Evolutionary conservation across 169 alveolate species (phyloP), one percentile per base, ranked within the genome.

Genomic region (Plasmodium vinckei): DNA sequence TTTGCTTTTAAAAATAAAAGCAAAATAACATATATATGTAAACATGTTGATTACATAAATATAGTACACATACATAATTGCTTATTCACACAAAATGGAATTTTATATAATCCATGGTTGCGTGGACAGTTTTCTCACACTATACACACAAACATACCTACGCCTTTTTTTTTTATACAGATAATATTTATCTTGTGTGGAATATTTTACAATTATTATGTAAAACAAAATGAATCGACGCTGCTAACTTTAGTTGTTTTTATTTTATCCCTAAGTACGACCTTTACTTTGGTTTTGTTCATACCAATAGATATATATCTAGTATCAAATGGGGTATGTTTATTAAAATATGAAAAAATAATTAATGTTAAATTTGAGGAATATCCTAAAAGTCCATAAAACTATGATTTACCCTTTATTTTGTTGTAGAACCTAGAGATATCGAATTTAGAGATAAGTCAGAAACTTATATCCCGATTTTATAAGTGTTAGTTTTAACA

Each of bases 251-350:
- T 70, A 21, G 70, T 70, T n/a, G 54, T 79, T 19, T 79, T 79
- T 79, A 59, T 79, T 65, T 57, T 79, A 21, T 64, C 89, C 33
- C 53, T 79, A 21, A 79, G 89, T 21, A 53, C 89, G 39, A 65
- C 82, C 42, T 79, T 79, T 46, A 67, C 56, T 47, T 49, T 79
- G n/a, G 82, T 79, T 49, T 33, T 79, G 73, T 79, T 79, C 47
- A 79, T 79, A 47, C 89, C 89, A 1, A 59, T 79, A 23, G 89
- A 79, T 25, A 79, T 79, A 51, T 79, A 79, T 44, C 72, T 79
- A 47, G 82, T 67, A 15, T 79, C 89, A 25, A 79, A 79, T 79
- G 89, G 89, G 71, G 89, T 79, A 79, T 27, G n/a, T 39, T 25
- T 27, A 33, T 44, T 44, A 49, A 39, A 46, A 21, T 19, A 42